Conservation (phyloP, 106 monocot genomes). For the Acorus gramineus region DNA sequence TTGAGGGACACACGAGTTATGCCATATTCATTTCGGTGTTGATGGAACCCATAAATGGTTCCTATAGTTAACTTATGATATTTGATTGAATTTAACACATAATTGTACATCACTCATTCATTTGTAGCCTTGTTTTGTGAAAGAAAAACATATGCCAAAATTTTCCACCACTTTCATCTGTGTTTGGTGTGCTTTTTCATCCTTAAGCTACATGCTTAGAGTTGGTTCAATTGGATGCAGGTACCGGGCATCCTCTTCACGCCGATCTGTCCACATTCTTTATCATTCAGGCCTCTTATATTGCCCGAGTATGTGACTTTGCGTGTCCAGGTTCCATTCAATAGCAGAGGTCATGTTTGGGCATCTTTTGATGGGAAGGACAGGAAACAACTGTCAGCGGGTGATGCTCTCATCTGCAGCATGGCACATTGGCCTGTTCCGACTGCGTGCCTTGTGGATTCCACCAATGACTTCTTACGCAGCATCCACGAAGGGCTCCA, state of each 20-base stretch:
- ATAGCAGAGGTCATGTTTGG: conserved; percentile 95
- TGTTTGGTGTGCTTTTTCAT: too few species aligned
- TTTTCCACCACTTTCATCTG: too few species aligned
- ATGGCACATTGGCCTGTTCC: conserved; percentile 97
- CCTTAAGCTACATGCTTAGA: too few species aligned
- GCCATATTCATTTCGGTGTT: too few species aligned
- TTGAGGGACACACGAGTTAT: too few species aligned
- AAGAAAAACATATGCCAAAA: too few species aligned
- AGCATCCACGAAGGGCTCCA: conserved; percentile 99
- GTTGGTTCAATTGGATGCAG: conserved; percentile 25
- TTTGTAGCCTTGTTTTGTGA: too few species aligned
- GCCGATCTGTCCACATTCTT: conserved; percentile 94
- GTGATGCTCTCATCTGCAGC: conserved; percentile 87
- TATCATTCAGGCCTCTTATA: conserved; percentile 89
- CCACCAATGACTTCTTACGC: conserved; percentile 79
- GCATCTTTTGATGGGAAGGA: conserved; percentile 96
- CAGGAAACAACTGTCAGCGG: conserved; percentile 69
- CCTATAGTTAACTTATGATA: too few species aligned
- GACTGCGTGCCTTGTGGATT: conserved; percentile 84
- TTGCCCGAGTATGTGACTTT: conserved; percentile 81
- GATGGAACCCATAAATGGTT: too few species aligned
- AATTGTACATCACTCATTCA: too few species aligned
- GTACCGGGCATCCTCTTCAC: conserved; percentile 97
- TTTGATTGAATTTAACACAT: too few species aligned
- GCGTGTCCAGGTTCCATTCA: conserved; percentile 83